Conservation (phyloP, 2,329 filamentous ascomycete species). For the Phialocephala subalpina region DNA sequence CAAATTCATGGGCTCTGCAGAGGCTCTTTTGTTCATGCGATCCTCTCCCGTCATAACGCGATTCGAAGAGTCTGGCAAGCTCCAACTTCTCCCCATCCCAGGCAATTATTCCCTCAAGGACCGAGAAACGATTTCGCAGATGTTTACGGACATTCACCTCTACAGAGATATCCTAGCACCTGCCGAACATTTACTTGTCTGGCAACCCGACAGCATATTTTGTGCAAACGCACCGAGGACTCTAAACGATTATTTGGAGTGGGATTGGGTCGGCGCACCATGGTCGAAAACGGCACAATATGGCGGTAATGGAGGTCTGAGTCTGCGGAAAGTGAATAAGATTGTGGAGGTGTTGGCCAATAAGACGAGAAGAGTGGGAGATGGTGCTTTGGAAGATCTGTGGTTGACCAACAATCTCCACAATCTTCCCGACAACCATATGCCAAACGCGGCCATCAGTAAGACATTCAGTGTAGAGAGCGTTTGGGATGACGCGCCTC, state of each 20-base stretch:
- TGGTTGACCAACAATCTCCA: slow-evolving; percentile 50
- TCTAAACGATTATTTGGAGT: slow-evolving; percentile 60
- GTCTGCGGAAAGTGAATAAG: slow-evolving; percentile 37
- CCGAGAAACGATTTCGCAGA: slow-evolving; percentile 56
- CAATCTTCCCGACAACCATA: slow-evolving; percentile 40
- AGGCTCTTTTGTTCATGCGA: slow-evolving; percentile 53
- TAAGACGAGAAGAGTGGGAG: slow-evolving; percentile 50
- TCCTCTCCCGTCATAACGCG: slow-evolving; percentile 53
- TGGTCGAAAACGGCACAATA: slow-evolving; percentile 36
- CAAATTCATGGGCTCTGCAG: slow-evolving; percentile 60
- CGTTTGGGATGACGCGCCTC: slow-evolving; percentile 56
- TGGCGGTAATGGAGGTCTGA: slow-evolving; percentile 43
- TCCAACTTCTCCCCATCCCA: slow-evolving; percentile 57
- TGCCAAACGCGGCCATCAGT: slow-evolving; percentile 38
- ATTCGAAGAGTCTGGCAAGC: slow-evolving; percentile 56
- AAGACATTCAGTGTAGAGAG: slow-evolving; percentile 58
- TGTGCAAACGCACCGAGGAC: slow-evolving; percentile 59
- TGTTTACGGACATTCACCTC: slow-evolving; percentile 59
- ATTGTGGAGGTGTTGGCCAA: slow-evolving; percentile 37
- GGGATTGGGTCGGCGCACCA: slow-evolving; percentile 53
- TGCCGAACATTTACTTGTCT: slow-evolving; percentile 62
- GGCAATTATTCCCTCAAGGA: slow-evolving; percentile 51
- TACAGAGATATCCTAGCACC: slow-evolving; percentile 59
- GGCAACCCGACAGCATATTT: slow-evolving; percentile 62
- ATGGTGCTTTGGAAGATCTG: slow-evolving; percentile 59